Base-by-base conservation (phyloP, 139 green algal genomes). In the Yamagishiella unicocca region DNA sequence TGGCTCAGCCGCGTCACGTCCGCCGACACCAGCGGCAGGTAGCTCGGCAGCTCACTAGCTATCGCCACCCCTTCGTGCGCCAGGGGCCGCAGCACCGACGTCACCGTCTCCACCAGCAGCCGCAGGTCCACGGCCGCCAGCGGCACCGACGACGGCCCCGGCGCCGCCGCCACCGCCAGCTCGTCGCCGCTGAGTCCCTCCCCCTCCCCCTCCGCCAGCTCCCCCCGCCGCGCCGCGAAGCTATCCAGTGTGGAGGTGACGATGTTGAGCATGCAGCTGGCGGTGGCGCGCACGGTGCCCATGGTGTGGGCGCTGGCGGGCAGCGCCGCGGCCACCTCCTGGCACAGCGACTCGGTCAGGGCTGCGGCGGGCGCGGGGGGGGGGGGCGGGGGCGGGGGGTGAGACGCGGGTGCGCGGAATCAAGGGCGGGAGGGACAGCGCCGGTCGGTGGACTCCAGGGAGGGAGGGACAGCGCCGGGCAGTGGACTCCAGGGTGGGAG, bases 201-300 rank as follows among this genome's bases (percentile, higher is more conserved):
- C 43, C 2, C 62, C 62, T 42, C 29, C 5, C 29, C 61, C 71
- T 1, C 0, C 40, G 35, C 5, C 9, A 38, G 27, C 83, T 55
- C 45, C 45, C 19, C 33, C 4, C 33, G 81, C 31, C 67, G 43
- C 33, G 40, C 55, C n/a, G 61, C 79, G 62, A 85, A 85, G 22
- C 14, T 64, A 25, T 87, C 77, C 45, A 93, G 82, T 22, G 88
- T 90, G n/a, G 78, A 84, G 31, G 85, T 90, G 8, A 94, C 88
- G 84, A 90, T 87, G 84, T 91, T 92, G 62, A 92, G 84, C 71
- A 94, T 89, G 87, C 84, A 93, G 54, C 42, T 75, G 19, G 91
- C 89, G 37, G 72, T 85, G 68, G 83, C 88, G n/a, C 88, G 87
- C 17, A 94, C 75, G 84, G 91, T 90, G 50, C 74, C 76, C 54